phyloP scores from a whole-genome alignment of 305 asterid genomes.

The Fraxinus platypoda region DNA sequence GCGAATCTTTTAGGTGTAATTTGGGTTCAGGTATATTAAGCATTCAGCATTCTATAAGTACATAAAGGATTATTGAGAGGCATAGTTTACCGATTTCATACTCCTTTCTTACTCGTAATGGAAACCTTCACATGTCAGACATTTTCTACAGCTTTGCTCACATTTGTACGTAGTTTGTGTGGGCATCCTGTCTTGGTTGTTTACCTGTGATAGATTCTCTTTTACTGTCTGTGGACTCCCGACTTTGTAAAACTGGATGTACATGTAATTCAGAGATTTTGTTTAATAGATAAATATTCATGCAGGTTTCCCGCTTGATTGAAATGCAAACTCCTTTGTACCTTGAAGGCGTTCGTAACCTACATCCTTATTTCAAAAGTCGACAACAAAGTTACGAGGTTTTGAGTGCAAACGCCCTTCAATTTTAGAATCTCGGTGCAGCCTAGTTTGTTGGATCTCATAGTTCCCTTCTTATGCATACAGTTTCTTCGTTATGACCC shows the following conservation, averaged over 20 bases:
- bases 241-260: neutral
- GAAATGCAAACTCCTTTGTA: slow-evolving; percentile 87
- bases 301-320: slow-evolving; percentile 86
- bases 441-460: neutral
- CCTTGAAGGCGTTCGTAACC: slow-evolving; percentile 58
- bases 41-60: neutral
- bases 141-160: neutral
- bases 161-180: neutral
- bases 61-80: neutral
- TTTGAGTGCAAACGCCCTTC: neutral
- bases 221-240: neutral
- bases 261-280: neutral
- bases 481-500: neutral
- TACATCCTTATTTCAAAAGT: slow-evolving; percentile 75
- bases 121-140: neutral
- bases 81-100: neutral
- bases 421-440: neutral
- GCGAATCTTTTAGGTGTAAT: neutral
- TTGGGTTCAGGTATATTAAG: neutral
- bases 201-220: neutral
- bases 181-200: neutral
- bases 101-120: neutral
- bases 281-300: neutral
- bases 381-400: neutral
- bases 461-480: neutral